phyloP scores from a whole-genome alignment of 1,284 basidiomycete genomes.

The Naganishia sp. region DNA sequence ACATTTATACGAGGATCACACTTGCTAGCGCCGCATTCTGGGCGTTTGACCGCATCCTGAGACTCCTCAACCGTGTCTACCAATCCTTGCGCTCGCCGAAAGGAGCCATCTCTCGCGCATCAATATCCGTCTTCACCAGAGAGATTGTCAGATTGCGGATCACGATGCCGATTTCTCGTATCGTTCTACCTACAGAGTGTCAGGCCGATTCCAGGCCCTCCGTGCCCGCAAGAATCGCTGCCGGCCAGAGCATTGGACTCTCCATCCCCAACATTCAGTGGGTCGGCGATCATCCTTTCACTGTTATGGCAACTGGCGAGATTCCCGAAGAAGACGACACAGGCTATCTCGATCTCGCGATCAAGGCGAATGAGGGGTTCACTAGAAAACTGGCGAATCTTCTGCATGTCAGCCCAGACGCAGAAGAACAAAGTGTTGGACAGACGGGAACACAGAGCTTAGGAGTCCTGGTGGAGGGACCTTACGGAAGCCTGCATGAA shows the following conservation, averaged over 20 bases:
- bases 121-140: slow-evolving; percentile 8
- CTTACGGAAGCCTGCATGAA: slow-evolving; percentile 8
- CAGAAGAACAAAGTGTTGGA: no score
- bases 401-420: background rate
- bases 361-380: slow-evolving; percentile 21
- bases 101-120: background rate
- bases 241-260: slow-evolving; percentile 19
- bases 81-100: background rate
- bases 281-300: slow-evolving; percentile 21
- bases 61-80: slow-evolving; percentile 9
- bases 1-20: slow-evolving; percentile 9
- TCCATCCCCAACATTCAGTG: slow-evolving; percentile 6
- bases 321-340: no score
- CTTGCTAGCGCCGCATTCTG: slow-evolving; percentile 19
- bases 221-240: slow-evolving; percentile 2
- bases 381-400: slow-evolving; percentile 2
- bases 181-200: slow-evolving; percentile 1
- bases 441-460: background rate
- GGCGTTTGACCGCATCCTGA: slow-evolving; percentile 16
- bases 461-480: slow-evolving; percentile 9
- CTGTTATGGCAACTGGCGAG: slow-evolving; percentile 14
- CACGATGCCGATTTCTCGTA: background rate
- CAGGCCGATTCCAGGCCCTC: background rate
- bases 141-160: slow-evolving; percentile 10
- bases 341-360: slow-evolving; percentile 19